Conservation (phyloP, 2,329 filamentous ascomycete species). For the Aspergillus quadricinctus region DNA sequence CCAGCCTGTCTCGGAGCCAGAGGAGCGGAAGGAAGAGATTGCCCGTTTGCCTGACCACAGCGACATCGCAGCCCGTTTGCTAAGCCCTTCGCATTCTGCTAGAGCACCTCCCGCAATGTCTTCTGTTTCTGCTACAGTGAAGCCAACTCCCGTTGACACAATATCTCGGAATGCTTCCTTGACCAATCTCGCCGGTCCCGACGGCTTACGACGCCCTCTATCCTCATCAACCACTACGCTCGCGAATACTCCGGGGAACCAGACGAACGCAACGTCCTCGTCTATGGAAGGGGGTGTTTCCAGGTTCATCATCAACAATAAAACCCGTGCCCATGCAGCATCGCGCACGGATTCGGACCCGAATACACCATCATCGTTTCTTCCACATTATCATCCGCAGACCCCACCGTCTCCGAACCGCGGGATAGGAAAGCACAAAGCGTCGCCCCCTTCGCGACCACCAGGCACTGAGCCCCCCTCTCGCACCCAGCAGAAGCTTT, state of each 20-base stretch:
- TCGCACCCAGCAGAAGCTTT: slow-evolving; percentile 47
- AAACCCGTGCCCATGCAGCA: slow-evolving; percentile 25
- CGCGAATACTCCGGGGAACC: slow-evolving; percentile 25
- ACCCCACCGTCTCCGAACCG: slow-evolving; percentile 40
- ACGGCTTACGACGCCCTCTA: slow-evolving; percentile 27
- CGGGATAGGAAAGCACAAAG: slow-evolving; percentile 23
- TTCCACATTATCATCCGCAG: slow-evolving; percentile 46
- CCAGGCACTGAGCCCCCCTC: slow-evolving; percentile 38
- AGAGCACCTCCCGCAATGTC: slow-evolving; percentile 47
- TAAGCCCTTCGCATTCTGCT: slow-evolving; percentile 38
- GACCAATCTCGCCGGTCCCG: slow-evolving; percentile 31
- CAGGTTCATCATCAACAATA: slow-evolving; percentile 39
- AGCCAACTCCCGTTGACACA: slow-evolving; percentile 31
- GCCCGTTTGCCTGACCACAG: slow-evolving; percentile 25
- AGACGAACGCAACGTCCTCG: slow-evolving; percentile 39
- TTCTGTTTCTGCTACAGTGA: slow-evolving; percentile 44
- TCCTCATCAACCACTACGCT: slow-evolving; percentile 26
- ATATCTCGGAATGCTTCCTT: slow-evolving; percentile 34
- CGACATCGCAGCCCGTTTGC: slow-evolving; percentile 35
- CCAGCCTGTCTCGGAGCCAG: slow-evolving; percentile 9
- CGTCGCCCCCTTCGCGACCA: slow-evolving; percentile 32
- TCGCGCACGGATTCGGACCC: slow-evolving; percentile 41
- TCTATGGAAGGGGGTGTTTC: slow-evolving; percentile 47
- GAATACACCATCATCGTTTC: slow-evolving; percentile 44
- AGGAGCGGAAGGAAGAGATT: slow-evolving; percentile 17